phyloP scores from a whole-genome alignment of 2,329 filamentous ascomycete species.

The Diaporthe amygdali region DNA sequence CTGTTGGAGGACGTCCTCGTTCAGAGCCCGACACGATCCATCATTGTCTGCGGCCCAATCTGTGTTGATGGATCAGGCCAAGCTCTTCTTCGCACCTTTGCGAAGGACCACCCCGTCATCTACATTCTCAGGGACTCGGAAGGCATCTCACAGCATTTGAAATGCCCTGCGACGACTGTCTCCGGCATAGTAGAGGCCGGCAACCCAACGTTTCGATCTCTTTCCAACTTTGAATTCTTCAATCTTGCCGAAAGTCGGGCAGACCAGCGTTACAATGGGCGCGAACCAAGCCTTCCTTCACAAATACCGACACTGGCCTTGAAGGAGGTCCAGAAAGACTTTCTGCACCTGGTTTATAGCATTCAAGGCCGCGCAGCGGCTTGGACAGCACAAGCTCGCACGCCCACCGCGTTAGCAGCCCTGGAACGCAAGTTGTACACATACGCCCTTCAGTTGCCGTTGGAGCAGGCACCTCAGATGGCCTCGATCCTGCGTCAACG shows the following conservation, averaged over 20 bases:
- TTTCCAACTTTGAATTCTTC: background rate
- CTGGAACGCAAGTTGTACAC: background rate
- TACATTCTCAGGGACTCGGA: constrained; percentile 47
- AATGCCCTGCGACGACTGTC: background rate
- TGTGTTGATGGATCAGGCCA: constrained; percentile 61
- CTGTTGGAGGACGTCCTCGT: constrained; percentile 38
- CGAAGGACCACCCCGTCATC: constrained; percentile 63
- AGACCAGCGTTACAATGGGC: background rate
- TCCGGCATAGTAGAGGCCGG: background rate
- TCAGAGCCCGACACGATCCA: constrained; percentile 56
- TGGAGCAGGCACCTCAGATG: background rate
- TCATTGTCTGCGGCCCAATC: constrained; percentile 61
- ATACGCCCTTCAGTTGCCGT: background rate
- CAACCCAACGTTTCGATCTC: background rate
- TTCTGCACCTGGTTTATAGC: constrained; percentile 24
- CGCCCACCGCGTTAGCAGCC: background rate
- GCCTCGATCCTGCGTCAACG: background rate
- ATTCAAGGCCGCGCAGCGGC: background rate
- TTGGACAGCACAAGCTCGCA: constrained; percentile 20
- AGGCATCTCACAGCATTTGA: background rate
- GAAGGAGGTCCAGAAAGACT: constrained; percentile 40
- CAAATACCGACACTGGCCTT: constrained; percentile 50
- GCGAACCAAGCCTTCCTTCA: constrained; percentile 60
- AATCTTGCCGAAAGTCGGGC: background rate
- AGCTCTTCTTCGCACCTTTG: constrained; percentile 56